phyloP scores from a whole-genome alignment of 2,329 filamentous ascomycete genomes.

The Cordyceps militaris region DNA sequence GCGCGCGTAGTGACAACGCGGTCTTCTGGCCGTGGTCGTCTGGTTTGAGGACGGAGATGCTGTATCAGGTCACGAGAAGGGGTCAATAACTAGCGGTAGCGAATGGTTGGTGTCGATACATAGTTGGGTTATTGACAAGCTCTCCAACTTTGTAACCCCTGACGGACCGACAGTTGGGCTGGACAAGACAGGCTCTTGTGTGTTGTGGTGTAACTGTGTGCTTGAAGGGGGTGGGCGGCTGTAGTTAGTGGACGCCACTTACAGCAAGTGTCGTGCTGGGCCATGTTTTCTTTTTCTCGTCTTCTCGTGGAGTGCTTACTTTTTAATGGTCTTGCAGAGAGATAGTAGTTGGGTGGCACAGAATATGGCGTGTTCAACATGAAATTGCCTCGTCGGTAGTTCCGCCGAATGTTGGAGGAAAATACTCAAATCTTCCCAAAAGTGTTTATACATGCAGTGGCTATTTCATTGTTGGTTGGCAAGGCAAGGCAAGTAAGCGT shows the following conservation, averaged over 20 bases:
- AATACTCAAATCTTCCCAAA: too few species aligned
- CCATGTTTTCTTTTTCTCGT: slow-evolving; percentile 7
- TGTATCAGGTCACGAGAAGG: background rate
- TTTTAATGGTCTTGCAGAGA: background rate
- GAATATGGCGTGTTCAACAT: background rate
- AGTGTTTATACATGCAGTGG: too few species aligned
- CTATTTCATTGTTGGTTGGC: too few species aligned
- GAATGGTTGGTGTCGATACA: background rate
- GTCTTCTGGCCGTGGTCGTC: too few species aligned
- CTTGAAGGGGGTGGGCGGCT: background rate
- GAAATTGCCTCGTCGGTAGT: background rate
- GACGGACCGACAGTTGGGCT: slow-evolving; percentile 2
- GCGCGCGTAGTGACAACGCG: background rate
- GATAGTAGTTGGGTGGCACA: background rate
- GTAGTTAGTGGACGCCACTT: slow-evolving; percentile 1
- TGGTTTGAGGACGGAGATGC: background rate
- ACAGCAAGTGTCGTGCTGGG: background rate
- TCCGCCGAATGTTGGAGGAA: background rate
- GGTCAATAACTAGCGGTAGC: background rate
- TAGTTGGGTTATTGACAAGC: background rate
- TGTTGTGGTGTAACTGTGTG: background rate
- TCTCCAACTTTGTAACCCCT: background rate
- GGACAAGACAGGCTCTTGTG: background rate
- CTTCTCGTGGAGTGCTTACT: background rate
- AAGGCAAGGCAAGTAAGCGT: background rate